Evolutionary conservation across 768 basidiomycete genomes (phyloP).

Genomic region (Lactarius quietus): DNA sequence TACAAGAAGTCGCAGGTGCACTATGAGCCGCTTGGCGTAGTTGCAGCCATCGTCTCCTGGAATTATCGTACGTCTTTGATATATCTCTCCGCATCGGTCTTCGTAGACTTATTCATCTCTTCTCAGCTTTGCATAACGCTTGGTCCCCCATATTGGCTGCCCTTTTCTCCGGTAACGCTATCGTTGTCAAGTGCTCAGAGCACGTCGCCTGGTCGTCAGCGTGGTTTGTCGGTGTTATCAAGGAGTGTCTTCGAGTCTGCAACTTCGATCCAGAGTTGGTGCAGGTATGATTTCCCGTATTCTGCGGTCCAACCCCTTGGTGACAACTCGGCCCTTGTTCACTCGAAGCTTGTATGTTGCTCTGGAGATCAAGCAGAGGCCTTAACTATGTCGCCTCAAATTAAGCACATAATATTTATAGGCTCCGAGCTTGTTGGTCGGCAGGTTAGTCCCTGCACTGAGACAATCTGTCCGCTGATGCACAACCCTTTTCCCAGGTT

Average conservation of each 20-base stretch:
- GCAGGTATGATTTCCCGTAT: constrained; percentile 48
- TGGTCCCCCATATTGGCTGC: constrained; percentile 92
- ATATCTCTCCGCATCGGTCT: not conserved
- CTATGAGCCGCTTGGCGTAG: constrained; percentile 91
- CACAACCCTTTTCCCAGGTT: constrained; percentile 45
- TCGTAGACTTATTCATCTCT: constrained; percentile 12
- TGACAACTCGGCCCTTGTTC: not conserved
- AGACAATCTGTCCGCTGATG: not conserved
- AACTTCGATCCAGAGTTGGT: constrained; percentile 83
- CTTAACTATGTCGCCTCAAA: constrained; percentile 69
- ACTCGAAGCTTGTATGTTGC: constrained; percentile 71
- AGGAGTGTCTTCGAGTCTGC: constrained; percentile 70
- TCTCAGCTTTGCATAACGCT: constrained; percentile 85
- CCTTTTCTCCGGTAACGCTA: constrained; percentile 85
- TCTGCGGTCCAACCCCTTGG: not conserved
- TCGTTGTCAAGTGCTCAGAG: constrained; percentile 91
- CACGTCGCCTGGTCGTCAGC: constrained; percentile 87
- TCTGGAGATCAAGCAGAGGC: constrained; percentile 83
- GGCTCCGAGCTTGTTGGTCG: constrained; percentile 77
- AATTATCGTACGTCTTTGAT: constrained; percentile 69
- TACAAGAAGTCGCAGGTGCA: constrained; percentile 78
- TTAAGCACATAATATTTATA: constrained; percentile 95
- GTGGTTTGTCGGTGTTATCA: constrained; percentile 80
- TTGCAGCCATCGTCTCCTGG: constrained; percentile 93
- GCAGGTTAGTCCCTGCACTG: constrained; percentile 44